A percentile compares a stretch with the other conserved stretches of the same genome.
Evolutionary conservation across 805 yeast genomes (phyloP).

Genomic region (Zygosaccharomyces kombuchaensis): DNA sequence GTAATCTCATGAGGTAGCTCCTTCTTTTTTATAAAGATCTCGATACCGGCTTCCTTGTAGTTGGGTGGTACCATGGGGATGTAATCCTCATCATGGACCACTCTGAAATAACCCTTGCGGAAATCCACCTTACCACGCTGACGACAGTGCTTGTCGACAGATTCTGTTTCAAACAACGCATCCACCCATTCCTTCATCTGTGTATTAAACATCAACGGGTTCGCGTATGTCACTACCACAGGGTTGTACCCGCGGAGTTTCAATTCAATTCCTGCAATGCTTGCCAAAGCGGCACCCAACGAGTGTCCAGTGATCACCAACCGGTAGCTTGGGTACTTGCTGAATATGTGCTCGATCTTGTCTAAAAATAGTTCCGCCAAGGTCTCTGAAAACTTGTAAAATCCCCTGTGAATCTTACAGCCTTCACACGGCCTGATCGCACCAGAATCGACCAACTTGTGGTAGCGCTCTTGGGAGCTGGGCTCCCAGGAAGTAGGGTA

Average conservation of each 20-base stretch:
- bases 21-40: conserved; percentile 42
- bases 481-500: conserved; percentile 48
- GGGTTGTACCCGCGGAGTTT: conserved; percentile 51
- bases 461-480: conserved; percentile 28
- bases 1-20: conserved; percentile 30
- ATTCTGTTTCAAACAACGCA: conserved; percentile 40
- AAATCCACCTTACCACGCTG: conserved; percentile 26
- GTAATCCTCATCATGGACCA: conserved; percentile 53
- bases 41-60: conserved; percentile 48
- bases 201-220: conserved; percentile 60
- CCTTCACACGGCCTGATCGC: conserved; percentile 39
- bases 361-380: conserved; percentile 39
- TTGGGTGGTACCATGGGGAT: conserved; percentile 60
- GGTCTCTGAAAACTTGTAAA: conserved; percentile 43
- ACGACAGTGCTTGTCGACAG: conserved; percentile 26
- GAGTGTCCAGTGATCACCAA: conserved; percentile 68
- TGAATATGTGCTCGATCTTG: conserved; percentile 34
- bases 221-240: conserved; percentile 54
- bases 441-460: conserved; percentile 22
- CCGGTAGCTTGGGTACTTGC: conserved; percentile 44
- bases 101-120: conserved; percentile 45
- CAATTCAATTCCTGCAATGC: conserved; percentile 59
- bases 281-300: conserved; percentile 67
- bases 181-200: conserved; percentile 51
- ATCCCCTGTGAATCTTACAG: conserved; percentile 65